phyloP scores from a whole-genome alignment of 345 rosid species.

The Salix caprea region DNA sequence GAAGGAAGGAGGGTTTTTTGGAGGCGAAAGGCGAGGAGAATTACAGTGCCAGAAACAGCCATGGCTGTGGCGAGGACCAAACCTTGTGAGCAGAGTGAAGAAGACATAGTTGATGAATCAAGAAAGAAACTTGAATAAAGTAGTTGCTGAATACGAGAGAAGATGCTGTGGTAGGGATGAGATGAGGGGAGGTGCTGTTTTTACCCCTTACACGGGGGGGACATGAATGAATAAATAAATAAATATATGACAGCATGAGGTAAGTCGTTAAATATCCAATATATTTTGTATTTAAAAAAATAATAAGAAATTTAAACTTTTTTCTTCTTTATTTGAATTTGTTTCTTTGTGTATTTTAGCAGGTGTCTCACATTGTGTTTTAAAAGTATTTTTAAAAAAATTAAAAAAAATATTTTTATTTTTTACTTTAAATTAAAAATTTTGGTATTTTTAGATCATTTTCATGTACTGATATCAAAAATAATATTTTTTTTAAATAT shows the following conservation, averaged over 20 bases:
- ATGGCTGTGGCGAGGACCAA: conserved; percentile 66
- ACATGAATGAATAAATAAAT: neutral
- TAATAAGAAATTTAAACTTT: too few species aligned
- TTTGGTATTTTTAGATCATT: too few species aligned
- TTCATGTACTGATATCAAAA: too few species aligned
- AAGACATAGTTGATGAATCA: conserved; percentile 33
- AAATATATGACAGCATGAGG: neutral
- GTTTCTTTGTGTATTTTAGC: too few species aligned
- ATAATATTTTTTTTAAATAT: too few species aligned
- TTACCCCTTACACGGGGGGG: conserved; percentile 3
- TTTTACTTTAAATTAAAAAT: too few species aligned
- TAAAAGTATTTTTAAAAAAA: too few species aligned
- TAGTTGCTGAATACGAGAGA: neutral
- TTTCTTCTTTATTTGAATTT: too few species aligned
- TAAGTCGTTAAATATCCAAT: neutral
- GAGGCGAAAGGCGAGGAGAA: conserved; percentile 62
- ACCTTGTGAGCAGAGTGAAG: conserved; percentile 53
- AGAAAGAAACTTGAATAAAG: neutral
- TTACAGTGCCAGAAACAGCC: conserved; percentile 74
- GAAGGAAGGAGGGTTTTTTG: conserved; percentile 36
- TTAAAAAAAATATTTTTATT: too few species aligned
- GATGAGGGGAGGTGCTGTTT: neutral
- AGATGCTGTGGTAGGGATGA: conserved; percentile 6
- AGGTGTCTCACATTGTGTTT: accelerated
- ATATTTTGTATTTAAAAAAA: too few species aligned